Conservation (phyloP, 2,329 filamentous ascomycete species). For the Incumbomyces lentus region DNA sequence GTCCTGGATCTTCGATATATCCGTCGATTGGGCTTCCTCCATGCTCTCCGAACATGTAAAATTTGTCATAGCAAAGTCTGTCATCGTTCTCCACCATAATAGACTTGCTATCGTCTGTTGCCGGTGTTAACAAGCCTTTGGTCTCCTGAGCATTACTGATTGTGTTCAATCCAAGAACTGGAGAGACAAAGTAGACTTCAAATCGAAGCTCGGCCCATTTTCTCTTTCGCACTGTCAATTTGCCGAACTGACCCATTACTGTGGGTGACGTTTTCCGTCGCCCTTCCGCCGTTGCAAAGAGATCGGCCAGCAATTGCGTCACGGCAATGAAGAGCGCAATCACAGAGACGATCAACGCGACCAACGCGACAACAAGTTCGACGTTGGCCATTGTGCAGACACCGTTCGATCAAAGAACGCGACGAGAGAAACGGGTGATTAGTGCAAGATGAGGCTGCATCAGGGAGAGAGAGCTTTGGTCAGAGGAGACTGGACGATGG, state of each 20-base stretch:
- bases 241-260: not conserved
- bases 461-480: too few species aligned
- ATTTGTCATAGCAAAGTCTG: not conserved
- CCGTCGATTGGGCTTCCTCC: not conserved
- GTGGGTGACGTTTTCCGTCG: not conserved
- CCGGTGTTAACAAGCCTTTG: not conserved
- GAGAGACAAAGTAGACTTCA: not conserved
- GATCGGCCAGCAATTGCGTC: slow-evolving; percentile 7
- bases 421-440: too few species aligned
- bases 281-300: not conserved
- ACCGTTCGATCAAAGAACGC: too few species aligned
- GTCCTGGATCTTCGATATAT: not conserved
- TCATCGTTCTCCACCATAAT: not conserved
- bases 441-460: too few species aligned
- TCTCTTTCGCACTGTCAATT: not conserved
- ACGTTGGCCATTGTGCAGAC: not conserved
- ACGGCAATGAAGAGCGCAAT: not conserved
- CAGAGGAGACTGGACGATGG: too few species aligned
- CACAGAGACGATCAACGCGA: not conserved
- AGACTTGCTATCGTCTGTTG: too few species aligned
- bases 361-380: not conserved
- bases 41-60: not conserved
- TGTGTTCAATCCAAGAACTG: not conserved
- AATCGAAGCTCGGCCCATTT: not conserved
- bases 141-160: not conserved